Evolutionary conservation across 1,284 basidiomycete species (phyloP).

Genomic region (Ceratobasidium sp.): DNA sequence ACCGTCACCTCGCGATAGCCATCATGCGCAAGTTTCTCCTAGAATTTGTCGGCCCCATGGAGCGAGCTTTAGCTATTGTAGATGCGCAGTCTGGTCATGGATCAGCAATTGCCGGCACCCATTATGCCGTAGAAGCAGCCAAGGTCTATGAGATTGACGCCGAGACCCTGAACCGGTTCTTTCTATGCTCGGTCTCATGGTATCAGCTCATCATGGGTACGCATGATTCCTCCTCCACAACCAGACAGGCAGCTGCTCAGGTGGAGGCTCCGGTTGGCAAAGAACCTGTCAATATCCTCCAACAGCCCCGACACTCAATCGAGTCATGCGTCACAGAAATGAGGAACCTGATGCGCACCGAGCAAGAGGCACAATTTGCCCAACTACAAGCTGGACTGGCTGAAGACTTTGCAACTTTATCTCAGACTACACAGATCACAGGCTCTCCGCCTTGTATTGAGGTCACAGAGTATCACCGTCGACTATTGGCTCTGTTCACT

Average conservation of each 20-base stretch:
- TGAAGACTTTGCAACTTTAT: too few species aligned
- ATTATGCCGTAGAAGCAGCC: not conserved
- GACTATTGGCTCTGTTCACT: not conserved
- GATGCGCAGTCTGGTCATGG: constrained; percentile 16
- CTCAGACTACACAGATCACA: too few species aligned
- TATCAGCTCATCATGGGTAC: not conserved
- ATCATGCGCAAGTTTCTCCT: not conserved
- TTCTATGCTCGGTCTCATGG: constrained; percentile 4
- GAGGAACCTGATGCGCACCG: too few species aligned
- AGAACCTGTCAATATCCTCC: too few species aligned
- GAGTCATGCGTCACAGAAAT: too few species aligned
- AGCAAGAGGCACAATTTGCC: too few species aligned
- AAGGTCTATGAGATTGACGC: not conserved
- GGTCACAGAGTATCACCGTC: not conserved
- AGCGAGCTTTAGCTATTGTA: not conserved
- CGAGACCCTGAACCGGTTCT: not conserved
- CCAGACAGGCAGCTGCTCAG: too few species aligned
- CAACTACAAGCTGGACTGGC: too few species aligned
- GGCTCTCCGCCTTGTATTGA: too few species aligned
- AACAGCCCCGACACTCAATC: too few species aligned
- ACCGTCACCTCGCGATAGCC: not conserved
- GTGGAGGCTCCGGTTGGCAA: too few species aligned
- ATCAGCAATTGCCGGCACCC: not conserved
- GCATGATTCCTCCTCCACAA: not conserved
- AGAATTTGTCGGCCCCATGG: not conserved